A percentile compares a stretch with the other conserved stretches of the same genome.
Conservation (phyloP, 345 rosid species). For the Physaria fendleri region DNA sequence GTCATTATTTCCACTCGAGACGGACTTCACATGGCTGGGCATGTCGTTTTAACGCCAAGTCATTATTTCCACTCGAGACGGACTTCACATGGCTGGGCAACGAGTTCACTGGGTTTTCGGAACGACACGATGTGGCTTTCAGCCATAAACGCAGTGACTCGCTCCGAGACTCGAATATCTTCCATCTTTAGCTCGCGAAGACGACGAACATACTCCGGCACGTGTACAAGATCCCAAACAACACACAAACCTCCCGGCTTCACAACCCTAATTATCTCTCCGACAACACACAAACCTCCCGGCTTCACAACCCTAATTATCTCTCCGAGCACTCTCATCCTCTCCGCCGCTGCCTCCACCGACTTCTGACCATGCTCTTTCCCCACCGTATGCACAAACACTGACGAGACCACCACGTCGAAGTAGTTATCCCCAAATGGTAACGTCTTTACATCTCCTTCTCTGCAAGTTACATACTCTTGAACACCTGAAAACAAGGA, state of each 20-base stretch:
- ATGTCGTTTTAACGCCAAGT: slow-evolving; percentile 10
- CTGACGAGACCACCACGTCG: slow-evolving; percentile 90
- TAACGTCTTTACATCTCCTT: slow-evolving; percentile 78
- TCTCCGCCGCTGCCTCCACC: slow-evolving; percentile 89
- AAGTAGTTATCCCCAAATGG: slow-evolving; percentile 87
- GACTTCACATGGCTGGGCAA: slow-evolving; percentile 58
- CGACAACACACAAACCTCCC: slow-evolving; percentile 70
- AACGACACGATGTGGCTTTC: slow-evolving; percentile 83
- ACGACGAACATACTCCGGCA: slow-evolving; percentile 75
- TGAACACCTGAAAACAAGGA: slow-evolving; percentile 54
- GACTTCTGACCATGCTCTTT: slow-evolving; percentile 79
- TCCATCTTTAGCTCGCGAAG: slow-evolving; percentile 87
- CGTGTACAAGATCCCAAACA: slow-evolving; percentile 85
- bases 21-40: slow-evolving; percentile 64
- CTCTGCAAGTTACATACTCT: slow-evolving; percentile 91
- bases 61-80: slow-evolving; percentile 69
- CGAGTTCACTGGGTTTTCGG: slow-evolving; percentile 66
- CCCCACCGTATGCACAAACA: slow-evolving; percentile 75
- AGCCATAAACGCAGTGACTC: slow-evolving; percentile 91
- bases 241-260: slow-evolving; percentile 80
- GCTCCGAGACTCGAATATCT: slow-evolving; percentile 66
- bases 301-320: slow-evolving; percentile 85
- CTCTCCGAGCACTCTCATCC: slow-evolving; percentile 82
- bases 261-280: slow-evolving; percentile 92
- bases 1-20: slow-evolving; percentile 62